Evolutionary conservation across 2,329 filamentous ascomycete species (phyloP).

Genomic region (Pseudopithomyces chartarum): DNA sequence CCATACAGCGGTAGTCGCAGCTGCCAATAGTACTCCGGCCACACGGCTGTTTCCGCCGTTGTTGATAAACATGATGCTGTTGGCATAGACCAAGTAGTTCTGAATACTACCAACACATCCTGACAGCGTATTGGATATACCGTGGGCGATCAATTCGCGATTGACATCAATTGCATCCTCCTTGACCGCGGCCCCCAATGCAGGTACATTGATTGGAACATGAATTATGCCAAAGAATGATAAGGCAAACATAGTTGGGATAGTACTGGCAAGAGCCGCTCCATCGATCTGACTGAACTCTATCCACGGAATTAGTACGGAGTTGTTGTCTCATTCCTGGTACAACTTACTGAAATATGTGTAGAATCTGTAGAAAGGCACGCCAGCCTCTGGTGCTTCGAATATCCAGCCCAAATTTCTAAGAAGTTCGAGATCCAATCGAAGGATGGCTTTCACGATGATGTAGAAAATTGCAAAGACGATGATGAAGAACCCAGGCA

Average conservation of each 20-base stretch:
- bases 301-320: conserved; percentile 40
- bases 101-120: conserved; percentile 87
- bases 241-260: conserved; percentile 94
- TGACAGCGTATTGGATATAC: conserved; percentile 89
- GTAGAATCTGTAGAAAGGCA: conserved; percentile 98
- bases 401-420: conserved; percentile 88
- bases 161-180: conserved; percentile 94
- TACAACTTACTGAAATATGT: conserved; percentile 79
- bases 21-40: conserved; percentile 83
- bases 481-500: conserved; percentile 82
- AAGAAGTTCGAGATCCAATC: conserved; percentile 68
- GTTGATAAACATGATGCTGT: conserved; percentile 94
- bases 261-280: conserved; percentile 78
- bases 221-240: conserved; percentile 98
- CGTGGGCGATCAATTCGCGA: conserved; percentile 88
- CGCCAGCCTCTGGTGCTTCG: conserved; percentile 77
- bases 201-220: conserved; percentile 97
- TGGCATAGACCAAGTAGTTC: conserved; percentile 97
- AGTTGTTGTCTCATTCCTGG: neutral
- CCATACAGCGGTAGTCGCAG: conserved; percentile 80
- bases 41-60: conserved; percentile 87
- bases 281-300: conserved; percentile 83
- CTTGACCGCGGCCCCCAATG: conserved; percentile 84
- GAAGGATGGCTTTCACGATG: conserved; percentile 71
- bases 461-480: conserved; percentile 81